Percentiles rank a stretch among this genome's conserved stretches.
These are phyloP conservation scores for Closterium sp. DNA, from an alignment of 139 green algal genomes.

Conservation along the genomic window DNA sequence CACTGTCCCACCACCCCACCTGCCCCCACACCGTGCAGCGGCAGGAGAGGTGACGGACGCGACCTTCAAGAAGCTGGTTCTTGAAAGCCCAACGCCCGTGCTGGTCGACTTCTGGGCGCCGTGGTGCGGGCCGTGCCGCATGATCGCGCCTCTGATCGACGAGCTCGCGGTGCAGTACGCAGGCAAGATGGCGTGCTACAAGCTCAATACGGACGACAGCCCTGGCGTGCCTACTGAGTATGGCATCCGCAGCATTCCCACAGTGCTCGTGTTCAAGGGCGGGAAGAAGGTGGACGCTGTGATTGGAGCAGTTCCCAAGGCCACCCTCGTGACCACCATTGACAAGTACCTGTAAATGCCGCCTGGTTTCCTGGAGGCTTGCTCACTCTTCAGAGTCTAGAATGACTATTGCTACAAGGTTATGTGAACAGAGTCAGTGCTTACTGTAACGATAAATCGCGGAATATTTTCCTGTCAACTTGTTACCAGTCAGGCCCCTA, in stretches of 20 bases:
- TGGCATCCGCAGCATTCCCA: slow-evolving; percentile 94
- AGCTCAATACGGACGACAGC: slow-evolving; percentile 97
- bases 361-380: too few relatives aligned
- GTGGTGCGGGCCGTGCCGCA: slow-evolving; percentile 70
- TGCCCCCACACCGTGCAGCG: neutral
- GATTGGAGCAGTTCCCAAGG: slow-evolving; percentile 95
- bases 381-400: too few relatives aligned
- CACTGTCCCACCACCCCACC: neutral
- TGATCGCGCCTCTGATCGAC: slow-evolving; percentile 65
- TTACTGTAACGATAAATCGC: too few relatives aligned
- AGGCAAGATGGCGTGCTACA: slow-evolving; percentile 62
- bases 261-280: slow-evolving; percentile 95
- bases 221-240: slow-evolving; percentile 91
- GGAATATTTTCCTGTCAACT: too few relatives aligned
- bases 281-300: slow-evolving; percentile 96
- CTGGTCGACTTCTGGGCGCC: slow-evolving; percentile 93
- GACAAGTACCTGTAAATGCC: slow-evolving; percentile 73
- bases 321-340: slow-evolving; percentile 79
- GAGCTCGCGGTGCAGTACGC: slow-evolving; percentile 57
- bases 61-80: slow-evolving; percentile 82
- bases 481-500: too few relatives aligned
- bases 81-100: slow-evolving; percentile 78
- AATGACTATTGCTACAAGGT: too few relatives aligned
- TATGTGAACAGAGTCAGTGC: too few relatives aligned
- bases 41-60: slow-evolving; percentile 72